phyloP scores from a whole-genome alignment of 1,284 basidiomycete species.

The Microbotryum scabiosae region DNA sequence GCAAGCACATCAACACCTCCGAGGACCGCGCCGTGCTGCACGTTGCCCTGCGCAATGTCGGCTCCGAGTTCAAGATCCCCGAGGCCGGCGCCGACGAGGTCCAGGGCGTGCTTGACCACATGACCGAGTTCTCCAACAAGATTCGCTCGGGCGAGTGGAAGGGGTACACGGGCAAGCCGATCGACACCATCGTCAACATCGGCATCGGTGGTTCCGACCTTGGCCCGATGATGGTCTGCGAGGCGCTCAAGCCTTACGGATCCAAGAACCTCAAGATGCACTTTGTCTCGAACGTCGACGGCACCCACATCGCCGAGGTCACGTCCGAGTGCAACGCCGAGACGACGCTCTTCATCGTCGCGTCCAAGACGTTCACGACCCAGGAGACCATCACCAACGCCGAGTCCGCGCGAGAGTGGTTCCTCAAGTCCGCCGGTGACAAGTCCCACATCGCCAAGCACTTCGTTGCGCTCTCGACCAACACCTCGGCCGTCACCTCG shows the following conservation, averaged over 20 bases:
- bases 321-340: conserved; percentile 77
- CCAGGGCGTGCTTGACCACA: conserved; percentile 74
- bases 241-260: conserved; percentile 88
- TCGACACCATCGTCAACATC: conserved; percentile 94
- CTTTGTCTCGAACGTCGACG: conserved; percentile 98
- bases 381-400: conserved; percentile 99
- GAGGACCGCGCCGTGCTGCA: conserved; percentile 95
- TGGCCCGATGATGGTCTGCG: conserved; percentile 97
- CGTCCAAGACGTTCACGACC: conserved; percentile 97
- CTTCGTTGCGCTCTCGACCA: conserved; percentile 96
- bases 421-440: conserved; percentile 73
- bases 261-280: conserved; percentile 78
- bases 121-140: conserved; percentile 77
- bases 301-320: conserved; percentile 90
- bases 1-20: conserved; percentile 96
- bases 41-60: conserved; percentile 81
- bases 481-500: conserved; percentile 84
- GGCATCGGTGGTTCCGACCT: conserved; percentile 97
- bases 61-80: conserved; percentile 52
- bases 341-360: conserved; percentile 93
- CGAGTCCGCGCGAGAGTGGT: conserved; percentile 87
- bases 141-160: conserved; percentile 84
- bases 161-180: conserved; percentile 92
- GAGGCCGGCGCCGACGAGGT: conserved; percentile 82
- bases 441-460: conserved; percentile 94